Base-by-base conservation (phyloP, 1,284 basidiomycete species). In the Marasmius oreades region DNA sequence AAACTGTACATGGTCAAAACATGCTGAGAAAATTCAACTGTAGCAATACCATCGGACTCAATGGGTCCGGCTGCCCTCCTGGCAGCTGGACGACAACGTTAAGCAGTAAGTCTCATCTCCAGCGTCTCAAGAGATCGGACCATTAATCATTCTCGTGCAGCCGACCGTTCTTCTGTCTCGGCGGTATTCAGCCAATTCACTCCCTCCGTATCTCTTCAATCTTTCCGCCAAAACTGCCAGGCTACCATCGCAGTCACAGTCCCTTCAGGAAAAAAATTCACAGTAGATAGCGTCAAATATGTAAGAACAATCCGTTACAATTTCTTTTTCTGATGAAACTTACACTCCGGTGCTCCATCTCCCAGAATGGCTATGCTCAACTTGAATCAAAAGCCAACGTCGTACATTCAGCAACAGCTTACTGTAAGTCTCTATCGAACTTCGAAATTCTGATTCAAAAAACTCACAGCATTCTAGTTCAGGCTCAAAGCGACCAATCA, bases 211-310 rank as follows among this genome's bases (percentile, higher is more conserved):
- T 28, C 55, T 3, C 26, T 11, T 37, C n/a, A 51, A 20, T 55
- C 28, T 53, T 52, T 26, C 34, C 53, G 56, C 24, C 51, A 61
- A 43, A 55, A 58, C 26, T 58, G 56, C 42, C 56, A 58, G 23
- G 56, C 56, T 18, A 51, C 24, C 24, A 33, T 58, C 12, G 33
- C 36, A 23, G 53, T 58, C 45, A 24, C 43, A 14, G 44, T 55
- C 20, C 56, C 56, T 24, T 26, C 43, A 31, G 56, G 56, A 12
- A 37, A 55, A 48, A 55, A 55, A 46, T 51, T 58, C 24, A 55
- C 39, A n/a, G 36, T 58, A 11, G 34, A 31, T 36, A 37, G 51
- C 5, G 57, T 52, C 36, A 28, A 7, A 14, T 58, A 55, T 46
- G 56, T 55, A 22, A 12, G 52, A 8, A 36, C 10, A 10, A 5